These are phyloP conservation scores for Tetrahymena elliotti DNA, from an alignment of 73 alveolate species.

Conservation along the genomic window DNA sequence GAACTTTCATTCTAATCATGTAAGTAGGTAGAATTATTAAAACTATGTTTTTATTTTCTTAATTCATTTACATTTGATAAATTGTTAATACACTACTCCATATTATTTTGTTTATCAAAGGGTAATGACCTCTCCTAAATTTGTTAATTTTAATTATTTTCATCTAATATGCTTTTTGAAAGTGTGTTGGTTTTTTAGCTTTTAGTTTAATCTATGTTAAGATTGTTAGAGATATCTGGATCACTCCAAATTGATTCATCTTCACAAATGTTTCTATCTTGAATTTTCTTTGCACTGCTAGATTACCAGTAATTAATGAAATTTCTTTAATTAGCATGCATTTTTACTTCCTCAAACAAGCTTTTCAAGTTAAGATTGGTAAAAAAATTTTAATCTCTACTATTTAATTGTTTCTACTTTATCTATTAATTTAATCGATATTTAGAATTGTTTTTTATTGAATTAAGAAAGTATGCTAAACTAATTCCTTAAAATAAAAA, in stretches of 20 bases:
- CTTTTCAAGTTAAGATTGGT: too few species aligned
- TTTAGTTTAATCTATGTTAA: too few species aligned
- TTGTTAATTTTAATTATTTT: background rate
- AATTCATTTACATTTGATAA: too few species aligned
- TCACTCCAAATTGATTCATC: background rate
- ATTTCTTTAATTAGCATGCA: background rate
- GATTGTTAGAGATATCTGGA: background rate
- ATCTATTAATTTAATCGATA: too few species aligned
- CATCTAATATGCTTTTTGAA: background rate
- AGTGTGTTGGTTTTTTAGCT: background rate
- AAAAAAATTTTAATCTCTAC: too few species aligned
- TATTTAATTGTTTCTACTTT: too few species aligned
- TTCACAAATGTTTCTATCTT: background rate
- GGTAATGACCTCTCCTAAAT: background rate
- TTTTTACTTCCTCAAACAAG: background rate
- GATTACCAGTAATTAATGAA: too few species aligned
- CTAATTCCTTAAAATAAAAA: too few species aligned
- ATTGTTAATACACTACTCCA: too few species aligned
- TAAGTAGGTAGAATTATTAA: background rate
- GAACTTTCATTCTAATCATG: background rate
- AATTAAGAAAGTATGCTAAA: too few species aligned
- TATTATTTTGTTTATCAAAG: background rate
- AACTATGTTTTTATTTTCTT: background rate
- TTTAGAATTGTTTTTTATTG: too few species aligned
- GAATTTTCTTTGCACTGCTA: background rate